A percentile compares a stretch with the other conserved stretches of the same genome.
Evolutionary conservation across 352 stramenopile species (phyloP).

Genomic region (Bremia lactucae): DNA sequence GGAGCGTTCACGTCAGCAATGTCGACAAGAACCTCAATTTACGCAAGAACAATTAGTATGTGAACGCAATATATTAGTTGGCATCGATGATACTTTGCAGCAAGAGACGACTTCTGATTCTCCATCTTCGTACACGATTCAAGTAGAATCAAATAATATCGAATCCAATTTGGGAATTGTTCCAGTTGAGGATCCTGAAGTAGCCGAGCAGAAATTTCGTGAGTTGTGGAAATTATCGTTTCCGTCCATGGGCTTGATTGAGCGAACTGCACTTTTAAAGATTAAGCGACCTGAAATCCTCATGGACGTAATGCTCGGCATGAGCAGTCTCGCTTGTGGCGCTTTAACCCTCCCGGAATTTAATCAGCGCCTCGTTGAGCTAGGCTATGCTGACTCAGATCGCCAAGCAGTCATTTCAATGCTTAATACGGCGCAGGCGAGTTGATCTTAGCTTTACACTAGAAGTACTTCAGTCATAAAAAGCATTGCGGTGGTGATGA

Average conservation of each 20-base stretch:
- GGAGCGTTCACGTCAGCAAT: slow-evolving; percentile 20
- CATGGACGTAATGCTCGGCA: slow-evolving; percentile 68
- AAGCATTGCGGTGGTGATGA: no score
- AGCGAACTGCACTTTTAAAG: slow-evolving; percentile 46
- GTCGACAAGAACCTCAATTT: slow-evolving; percentile 19
- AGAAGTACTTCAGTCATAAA: no score
- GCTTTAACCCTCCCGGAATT: slow-evolving; percentile 47
- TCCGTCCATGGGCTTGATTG: slow-evolving; percentile 55
- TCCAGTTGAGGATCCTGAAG: slow-evolving; percentile 16
- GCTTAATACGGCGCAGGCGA: slow-evolving; percentile 44
- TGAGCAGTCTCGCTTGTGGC: slow-evolving; percentile 64
- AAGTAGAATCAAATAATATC: slow-evolving; percentile 18
- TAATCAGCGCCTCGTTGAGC: slow-evolving; percentile 40
- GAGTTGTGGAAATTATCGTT: slow-evolving; percentile 73
- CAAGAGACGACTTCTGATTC: slow-evolving; percentile 15
- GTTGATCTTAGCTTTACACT: no score
- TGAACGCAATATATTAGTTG: slow-evolving; percentile 47
- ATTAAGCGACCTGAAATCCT: slow-evolving; percentile 55
- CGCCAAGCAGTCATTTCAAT: slow-evolving; percentile 44
- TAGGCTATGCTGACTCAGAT: slow-evolving; percentile 50
- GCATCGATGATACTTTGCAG: slow-evolving; percentile 33
- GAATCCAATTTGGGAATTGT: slow-evolving; percentile 8
- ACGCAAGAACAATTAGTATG: slow-evolving; percentile 28
- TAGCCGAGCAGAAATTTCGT: slow-evolving; percentile 42
- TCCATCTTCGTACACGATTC: no score